Evolutionary conservation across 2,329 filamentous ascomycete species (phyloP), one percentile per base, ranked within the genome.

Genomic region (Aspergillus piperis): DNA sequence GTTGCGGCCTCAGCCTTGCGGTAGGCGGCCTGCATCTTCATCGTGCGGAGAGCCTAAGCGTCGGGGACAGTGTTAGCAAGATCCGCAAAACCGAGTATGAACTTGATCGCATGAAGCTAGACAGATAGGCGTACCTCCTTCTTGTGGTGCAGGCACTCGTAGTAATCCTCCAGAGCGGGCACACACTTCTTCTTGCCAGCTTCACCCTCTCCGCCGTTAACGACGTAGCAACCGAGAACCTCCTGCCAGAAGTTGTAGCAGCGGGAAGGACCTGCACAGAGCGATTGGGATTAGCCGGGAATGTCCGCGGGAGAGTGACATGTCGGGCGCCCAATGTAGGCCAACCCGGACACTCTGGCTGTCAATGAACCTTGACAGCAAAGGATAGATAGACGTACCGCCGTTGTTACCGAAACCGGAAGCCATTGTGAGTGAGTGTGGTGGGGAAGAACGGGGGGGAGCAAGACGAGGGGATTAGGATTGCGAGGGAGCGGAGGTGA

Each of bases 161-260:
- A 96, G 83, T 99, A 99, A 77, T 99, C 95, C 77, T 99, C 95
- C 67, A 98, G 83, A 4, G 88, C 86, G 15, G 90, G 89, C 17
- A 84, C 81, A 77, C 96, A 99, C 81, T 96, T 96, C 78, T 88
- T 90, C 82, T 93, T 95, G 69, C 91, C 91, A 68, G 87, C 83
- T 73, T 93, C 90, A 58, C 94, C 90, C 66, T 89, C 82, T 66
- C 84, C 86, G 58, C 92, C 92, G 82, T 98, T 98, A 75, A 96
- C 88, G 63, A 97, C 92, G 79, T 99, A 99, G 87, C 95, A 99
- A 72, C 92, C 92, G 76, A 99, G 90, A 67, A 98, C 88, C 81
- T 99, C 95, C 82, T 99, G 95, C 95, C 95, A 99, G 87, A 97
- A 99, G 75, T 93, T 91, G 83, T 96, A 98, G 88, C 95, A 99